Evolutionary conservation across 768 basidiomycete genomes (phyloP).

Genomic region (Calocybe indica): DNA sequence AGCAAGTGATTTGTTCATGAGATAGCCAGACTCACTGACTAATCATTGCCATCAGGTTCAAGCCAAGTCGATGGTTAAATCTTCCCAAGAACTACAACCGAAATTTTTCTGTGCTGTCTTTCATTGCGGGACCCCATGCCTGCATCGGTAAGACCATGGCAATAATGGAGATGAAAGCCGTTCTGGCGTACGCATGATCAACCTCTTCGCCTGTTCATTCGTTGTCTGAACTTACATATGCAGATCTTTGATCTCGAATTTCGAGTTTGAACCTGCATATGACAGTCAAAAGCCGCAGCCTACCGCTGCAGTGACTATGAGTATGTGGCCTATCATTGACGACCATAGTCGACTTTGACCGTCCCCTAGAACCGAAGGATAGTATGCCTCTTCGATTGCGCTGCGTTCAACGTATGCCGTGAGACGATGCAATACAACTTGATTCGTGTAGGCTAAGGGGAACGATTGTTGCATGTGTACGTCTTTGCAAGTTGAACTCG

Average conservation of each 20-base stretch:
- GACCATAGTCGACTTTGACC: not conserved
- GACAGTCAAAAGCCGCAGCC: constrained; percentile 33
- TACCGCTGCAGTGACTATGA: constrained; percentile 42
- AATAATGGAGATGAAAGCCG: constrained; percentile 37
- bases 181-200: constrained; percentile 22
- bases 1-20: constrained; percentile 19
- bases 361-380: constrained; percentile 28
- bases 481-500: no score
- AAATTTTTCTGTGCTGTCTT: constrained; percentile 30
- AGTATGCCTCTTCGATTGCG: constrained; percentile 28
- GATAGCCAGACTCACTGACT: not conserved
- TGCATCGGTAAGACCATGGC: constrained; percentile 42
- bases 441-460: not conserved
- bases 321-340: constrained; percentile 19
- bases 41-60: constrained; percentile 26
- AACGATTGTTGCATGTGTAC: not conserved
- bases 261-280: constrained; percentile 37
- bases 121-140: constrained; percentile 34
- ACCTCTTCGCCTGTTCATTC: not conserved
- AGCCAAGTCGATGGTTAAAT: constrained; percentile 40
- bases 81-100: constrained; percentile 28
- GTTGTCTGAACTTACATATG: not conserved
- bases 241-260: constrained; percentile 35
- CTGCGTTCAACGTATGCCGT: constrained; percentile 4
- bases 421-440: not conserved